These are phyloP conservation scores for Fistulinella cinereoalba DNA, from an alignment of 1,284 basidiomycete species.

Conservation along the genomic window DNA sequence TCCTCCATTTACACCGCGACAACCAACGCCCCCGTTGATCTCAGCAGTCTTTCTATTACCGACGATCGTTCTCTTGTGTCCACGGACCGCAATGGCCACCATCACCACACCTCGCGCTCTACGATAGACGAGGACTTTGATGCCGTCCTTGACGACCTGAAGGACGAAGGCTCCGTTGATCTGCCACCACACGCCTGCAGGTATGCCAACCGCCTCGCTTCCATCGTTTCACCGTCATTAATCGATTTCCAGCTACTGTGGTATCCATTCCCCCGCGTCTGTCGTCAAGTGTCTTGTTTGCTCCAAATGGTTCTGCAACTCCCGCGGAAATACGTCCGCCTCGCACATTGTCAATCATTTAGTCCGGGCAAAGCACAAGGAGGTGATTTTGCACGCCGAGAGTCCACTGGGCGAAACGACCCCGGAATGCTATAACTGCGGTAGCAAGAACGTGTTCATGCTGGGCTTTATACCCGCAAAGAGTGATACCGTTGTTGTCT, in stretches of 20 bases:
- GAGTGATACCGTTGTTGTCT: slow-evolving; percentile 96
- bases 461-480: slow-evolving; percentile 99
- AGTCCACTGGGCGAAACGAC: slow-evolving; percentile 95
- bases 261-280: slow-evolving; percentile 96
- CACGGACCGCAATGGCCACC: slow-evolving; percentile 39
- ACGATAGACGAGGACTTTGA: slow-evolving; percentile 82
- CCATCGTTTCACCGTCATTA: slow-evolving; percentile 1
- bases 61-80: slow-evolving; percentile 48
- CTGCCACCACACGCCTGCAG: slow-evolving; percentile 91
- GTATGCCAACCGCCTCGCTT: slow-evolving; percentile 44
- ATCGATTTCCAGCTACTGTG: slow-evolving; percentile 76
- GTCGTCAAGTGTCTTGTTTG: slow-evolving; percentile 97
- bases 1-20: slow-evolving; percentile 81
- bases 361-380: slow-evolving; percentile 98
- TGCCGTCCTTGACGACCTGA: slow-evolving; percentile 81
- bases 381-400: slow-evolving; percentile 94
- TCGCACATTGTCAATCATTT: slow-evolving; percentile 99
- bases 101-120: slow-evolving; percentile 35
- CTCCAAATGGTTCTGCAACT: slow-evolving; percentile 99
- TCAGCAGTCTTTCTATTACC: slow-evolving; percentile 62
- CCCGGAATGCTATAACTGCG: slow-evolving; percentile 98
- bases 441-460: slow-evolving; percentile 99
- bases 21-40: slow-evolving; percentile 61
- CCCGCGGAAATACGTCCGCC: slow-evolving; percentile 96
- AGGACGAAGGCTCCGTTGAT: slow-evolving; percentile 82